phyloP scores from a whole-genome alignment of 2,329 filamentous ascomycete species.

The Curvularia verruculosa region DNA sequence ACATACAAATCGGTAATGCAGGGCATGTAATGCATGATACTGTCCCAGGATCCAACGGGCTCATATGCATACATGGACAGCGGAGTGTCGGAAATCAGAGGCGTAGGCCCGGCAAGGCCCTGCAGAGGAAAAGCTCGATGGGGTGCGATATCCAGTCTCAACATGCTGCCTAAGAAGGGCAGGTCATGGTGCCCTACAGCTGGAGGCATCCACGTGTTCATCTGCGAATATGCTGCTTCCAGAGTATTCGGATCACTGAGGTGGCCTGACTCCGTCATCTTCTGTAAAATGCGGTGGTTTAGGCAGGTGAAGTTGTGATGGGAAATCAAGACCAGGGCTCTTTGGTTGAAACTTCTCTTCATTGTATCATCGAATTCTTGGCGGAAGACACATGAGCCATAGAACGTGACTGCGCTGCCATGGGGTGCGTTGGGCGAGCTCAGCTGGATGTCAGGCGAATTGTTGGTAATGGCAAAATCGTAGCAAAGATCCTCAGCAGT shows the following conservation, averaged over 20 bases:
- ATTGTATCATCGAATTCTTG: slow-evolving; percentile 50
- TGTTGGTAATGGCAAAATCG: slow-evolving; percentile 50
- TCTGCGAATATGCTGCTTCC: slow-evolving; percentile 47
- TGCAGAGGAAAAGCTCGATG: slow-evolving; percentile 51
- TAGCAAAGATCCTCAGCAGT: slow-evolving; percentile 48
- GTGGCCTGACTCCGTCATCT: slow-evolving; percentile 46
- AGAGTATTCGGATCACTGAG: slow-evolving; percentile 50
- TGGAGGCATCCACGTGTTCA: slow-evolving; percentile 47
- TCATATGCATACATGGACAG: slow-evolving; percentile 50
- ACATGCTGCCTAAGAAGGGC: slow-evolving; percentile 48
- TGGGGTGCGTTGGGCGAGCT: slow-evolving; percentile 48
- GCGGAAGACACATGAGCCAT: slow-evolving; percentile 49
- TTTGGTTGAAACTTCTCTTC: slow-evolving; percentile 53
- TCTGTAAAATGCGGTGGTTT: slow-evolving; percentile 43
- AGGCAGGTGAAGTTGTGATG: slow-evolving; percentile 50
- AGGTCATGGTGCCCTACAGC: slow-evolving; percentile 47
- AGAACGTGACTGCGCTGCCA: slow-evolving; percentile 46
- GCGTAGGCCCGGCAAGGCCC: slow-evolving; percentile 41
- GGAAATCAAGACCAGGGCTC: slow-evolving; percentile 50
- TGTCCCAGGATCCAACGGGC: slow-evolving; percentile 49
- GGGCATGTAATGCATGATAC: slow-evolving; percentile 49
- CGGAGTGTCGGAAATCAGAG: slow-evolving; percentile 40
- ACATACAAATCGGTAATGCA: slow-evolving; percentile 51
- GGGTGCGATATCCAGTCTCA: slow-evolving; percentile 50
- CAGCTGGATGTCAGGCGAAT: slow-evolving; percentile 63